Conservation (phyloP, 179 eudicot species). For the Carnegiea gigantea region DNA sequence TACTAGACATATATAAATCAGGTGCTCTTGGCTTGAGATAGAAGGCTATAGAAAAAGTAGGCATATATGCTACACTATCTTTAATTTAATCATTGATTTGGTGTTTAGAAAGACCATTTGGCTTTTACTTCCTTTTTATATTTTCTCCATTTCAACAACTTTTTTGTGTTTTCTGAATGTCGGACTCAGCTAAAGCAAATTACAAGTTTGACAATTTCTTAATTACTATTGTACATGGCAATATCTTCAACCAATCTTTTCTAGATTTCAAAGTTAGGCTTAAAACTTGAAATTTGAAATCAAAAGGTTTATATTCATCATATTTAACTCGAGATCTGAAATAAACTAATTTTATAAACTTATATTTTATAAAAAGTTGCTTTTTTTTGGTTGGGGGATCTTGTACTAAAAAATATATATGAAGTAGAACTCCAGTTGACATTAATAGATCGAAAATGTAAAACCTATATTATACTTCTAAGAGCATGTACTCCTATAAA, state of each 20-base stretch:
- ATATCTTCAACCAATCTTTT: neutral
- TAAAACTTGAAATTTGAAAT: too few relatives aligned
- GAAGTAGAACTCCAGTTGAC: too few relatives aligned
- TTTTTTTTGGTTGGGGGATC: too few relatives aligned
- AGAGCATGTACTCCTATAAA: too few relatives aligned
- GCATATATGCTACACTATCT: neutral
- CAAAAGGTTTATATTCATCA: too few relatives aligned
- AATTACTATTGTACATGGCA: neutral
- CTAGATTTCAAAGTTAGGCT: neutral
- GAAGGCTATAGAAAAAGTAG: neutral
- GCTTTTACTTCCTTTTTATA: neutral
- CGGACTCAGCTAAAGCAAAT: neutral
- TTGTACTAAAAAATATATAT: too few relatives aligned
- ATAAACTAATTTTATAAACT: too few relatives aligned
- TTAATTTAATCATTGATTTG: neutral
- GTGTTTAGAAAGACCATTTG: neutral
- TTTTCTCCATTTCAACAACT: neutral
- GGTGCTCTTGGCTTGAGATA: neutral
- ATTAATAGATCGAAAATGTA: too few relatives aligned
- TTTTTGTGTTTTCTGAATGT: neutral
- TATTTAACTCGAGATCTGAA: too few relatives aligned
- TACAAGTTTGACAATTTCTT: neutral
- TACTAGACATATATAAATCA: neutral
- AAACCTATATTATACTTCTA: too few relatives aligned
- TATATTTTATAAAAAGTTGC: too few relatives aligned